Conservation (phyloP, 768 basidiomycete genomes). For the Tephrocybe rancida region DNA sequence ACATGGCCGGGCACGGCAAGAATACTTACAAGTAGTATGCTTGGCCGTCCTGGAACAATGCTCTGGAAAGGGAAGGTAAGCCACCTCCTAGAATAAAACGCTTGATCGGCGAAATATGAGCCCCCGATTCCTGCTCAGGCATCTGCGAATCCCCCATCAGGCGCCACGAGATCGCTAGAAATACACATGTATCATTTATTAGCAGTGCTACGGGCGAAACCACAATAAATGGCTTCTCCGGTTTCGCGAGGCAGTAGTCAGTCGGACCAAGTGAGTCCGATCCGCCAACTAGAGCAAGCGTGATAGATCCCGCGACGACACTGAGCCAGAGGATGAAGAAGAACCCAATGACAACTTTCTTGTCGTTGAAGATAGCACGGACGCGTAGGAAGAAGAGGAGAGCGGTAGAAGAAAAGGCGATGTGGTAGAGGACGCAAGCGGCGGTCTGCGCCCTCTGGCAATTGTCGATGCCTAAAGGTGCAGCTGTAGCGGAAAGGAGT, state of each 20-base stretch:
- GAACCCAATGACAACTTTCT: constrained; percentile 17
- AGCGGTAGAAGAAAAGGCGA: constrained; percentile 21
- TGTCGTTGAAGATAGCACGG: constrained; percentile 26
- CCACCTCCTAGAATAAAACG: constrained; percentile 21
- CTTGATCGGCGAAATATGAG: no score
- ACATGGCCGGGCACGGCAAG: no score
- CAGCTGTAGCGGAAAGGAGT: background rate
- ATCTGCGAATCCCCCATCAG: constrained; percentile 7
- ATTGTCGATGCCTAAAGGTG: background rate
- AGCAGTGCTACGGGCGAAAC: constrained; percentile 22
- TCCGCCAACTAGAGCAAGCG: constrained; percentile 22
- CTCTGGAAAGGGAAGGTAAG: constrained; percentile 23
- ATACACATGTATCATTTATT: constrained; percentile 31
- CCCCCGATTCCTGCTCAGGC: background rate
- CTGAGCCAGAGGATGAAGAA: constrained; percentile 28
- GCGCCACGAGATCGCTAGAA: constrained; percentile 32
- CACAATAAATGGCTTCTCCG: constrained; percentile 14
- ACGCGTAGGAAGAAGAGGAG: constrained; percentile 34
- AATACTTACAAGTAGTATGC: constrained; percentile 35
- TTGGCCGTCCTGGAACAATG: constrained; percentile 29
- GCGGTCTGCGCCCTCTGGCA: constrained; percentile 20
- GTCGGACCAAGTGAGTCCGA: constrained; percentile 1
- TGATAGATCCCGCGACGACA: constrained; percentile 23
- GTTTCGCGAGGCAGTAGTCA: background rate
- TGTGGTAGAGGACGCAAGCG: constrained; percentile 16